Percentiles rank a stretch among this genome's conserved stretches.
phyloP scores from a whole-genome alignment of 768 basidiomycete genomes.

The Collybia mongolica region DNA sequence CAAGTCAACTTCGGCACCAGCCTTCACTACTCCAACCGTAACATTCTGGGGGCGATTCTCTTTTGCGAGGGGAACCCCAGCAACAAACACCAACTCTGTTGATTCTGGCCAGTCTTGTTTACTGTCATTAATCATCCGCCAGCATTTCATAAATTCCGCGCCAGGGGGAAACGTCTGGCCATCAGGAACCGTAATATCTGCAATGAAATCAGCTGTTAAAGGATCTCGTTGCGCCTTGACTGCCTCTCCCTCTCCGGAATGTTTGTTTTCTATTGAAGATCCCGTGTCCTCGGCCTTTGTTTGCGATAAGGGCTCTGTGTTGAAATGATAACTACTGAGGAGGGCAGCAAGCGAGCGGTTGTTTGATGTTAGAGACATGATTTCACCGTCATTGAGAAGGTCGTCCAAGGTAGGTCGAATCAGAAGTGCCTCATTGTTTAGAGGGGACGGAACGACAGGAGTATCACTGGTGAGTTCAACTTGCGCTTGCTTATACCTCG shows the following conservation, averaged over 20 bases:
- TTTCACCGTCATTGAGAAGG: constrained; percentile 3
- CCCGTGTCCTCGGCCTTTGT: not conserved
- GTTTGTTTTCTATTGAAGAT: not conserved
- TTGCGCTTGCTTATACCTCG: no score
- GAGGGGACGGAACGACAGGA: constrained; percentile 14
- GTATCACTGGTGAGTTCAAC: no score
- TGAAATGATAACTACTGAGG: constrained; percentile 22
- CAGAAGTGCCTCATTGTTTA: constrained; percentile 28
- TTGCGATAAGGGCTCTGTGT: constrained; percentile 11
- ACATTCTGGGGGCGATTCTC: constrained; percentile 30
- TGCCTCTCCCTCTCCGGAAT: not conserved
- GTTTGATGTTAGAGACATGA: constrained; percentile 5
- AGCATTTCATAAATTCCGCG: constrained; percentile 83
- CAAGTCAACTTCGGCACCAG: constrained; percentile 60
- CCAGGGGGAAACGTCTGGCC: constrained; percentile 81
- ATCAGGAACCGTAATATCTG: constrained; percentile 70
- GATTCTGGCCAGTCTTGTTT: constrained; percentile 60
- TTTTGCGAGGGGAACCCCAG: constrained; percentile 59
- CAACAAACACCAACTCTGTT: constrained; percentile 70
- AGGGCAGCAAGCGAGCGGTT: constrained; percentile 29
- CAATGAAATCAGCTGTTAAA: constrained; percentile 56
- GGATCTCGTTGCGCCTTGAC: not conserved
- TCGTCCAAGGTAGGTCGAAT: constrained; percentile 18
- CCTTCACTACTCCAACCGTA: constrained; percentile 53
- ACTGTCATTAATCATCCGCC: constrained; percentile 73